Evolutionary conservation across 1,284 basidiomycete species (phyloP).

Genomic region (Afroboletus lepidellus): DNA sequence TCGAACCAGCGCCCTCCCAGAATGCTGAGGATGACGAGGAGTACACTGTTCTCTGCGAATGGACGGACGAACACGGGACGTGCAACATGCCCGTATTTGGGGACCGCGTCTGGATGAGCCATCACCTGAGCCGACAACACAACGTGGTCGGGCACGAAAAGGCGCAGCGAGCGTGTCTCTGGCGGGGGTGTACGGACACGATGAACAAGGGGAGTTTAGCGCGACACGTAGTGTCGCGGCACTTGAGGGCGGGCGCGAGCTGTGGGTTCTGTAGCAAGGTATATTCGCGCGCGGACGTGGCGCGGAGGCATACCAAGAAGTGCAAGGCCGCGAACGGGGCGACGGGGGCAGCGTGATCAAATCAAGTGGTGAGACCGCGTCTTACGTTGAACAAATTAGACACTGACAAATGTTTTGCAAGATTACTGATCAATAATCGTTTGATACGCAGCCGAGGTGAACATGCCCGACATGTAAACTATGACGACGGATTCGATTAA

Average conservation of each 20-base stretch:
- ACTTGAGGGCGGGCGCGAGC: slow-evolving; percentile 21
- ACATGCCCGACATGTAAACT: too few species aligned
- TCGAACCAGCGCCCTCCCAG: neutral
- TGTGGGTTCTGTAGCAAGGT: slow-evolving; percentile 27
- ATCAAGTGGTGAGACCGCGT: slow-evolving; percentile 1
- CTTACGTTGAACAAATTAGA: neutral
- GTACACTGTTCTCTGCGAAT: slow-evolving; percentile 21
- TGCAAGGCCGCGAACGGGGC: slow-evolving; percentile 26
- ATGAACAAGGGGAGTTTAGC: slow-evolving; percentile 33
- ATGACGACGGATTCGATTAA: too few species aligned
- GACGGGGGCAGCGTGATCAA: slow-evolving; percentile 1
- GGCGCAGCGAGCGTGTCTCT: slow-evolving; percentile 16
- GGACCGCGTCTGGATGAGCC: slow-evolving; percentile 26
- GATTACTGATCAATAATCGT: neutral
- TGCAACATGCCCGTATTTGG: slow-evolving; percentile 25
- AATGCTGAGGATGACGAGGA: slow-evolving; percentile 7
- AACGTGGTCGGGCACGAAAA: slow-evolving; percentile 23
- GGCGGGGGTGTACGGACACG: slow-evolving; percentile 22
- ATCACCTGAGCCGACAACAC: slow-evolving; percentile 23
- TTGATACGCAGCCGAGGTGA: too few species aligned
- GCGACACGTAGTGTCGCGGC: slow-evolving; percentile 28
- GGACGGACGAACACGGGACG: slow-evolving; percentile 22
- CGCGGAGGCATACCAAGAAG: slow-evolving; percentile 28
- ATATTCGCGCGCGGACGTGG: slow-evolving; percentile 31
- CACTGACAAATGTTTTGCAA: neutral